Evolutionary conservation across 805 yeast genomes (phyloP).

Genomic region (Wickerhamomyces mucosus): DNA sequence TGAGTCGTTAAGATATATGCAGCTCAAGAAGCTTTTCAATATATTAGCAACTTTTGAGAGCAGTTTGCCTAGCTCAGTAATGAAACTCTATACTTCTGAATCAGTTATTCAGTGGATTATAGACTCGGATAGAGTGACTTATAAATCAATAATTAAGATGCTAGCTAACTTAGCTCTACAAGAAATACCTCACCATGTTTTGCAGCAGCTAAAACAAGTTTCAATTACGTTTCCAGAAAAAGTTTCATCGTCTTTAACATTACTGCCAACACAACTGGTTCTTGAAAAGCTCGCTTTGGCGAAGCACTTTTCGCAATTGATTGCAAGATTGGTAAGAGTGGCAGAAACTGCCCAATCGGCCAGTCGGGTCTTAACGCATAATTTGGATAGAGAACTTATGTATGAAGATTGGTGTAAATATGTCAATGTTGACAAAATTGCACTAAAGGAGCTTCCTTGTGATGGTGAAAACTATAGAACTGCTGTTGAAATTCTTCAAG

Average conservation of each 20-base stretch:
- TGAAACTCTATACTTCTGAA: constrained; percentile 43
- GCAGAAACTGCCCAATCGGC: constrained; percentile 45
- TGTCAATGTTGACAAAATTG: constrained; percentile 37
- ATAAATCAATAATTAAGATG: constrained; percentile 43
- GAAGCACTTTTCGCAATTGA: constrained; percentile 39
- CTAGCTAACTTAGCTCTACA: constrained; percentile 52
- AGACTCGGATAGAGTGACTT: constrained; percentile 57
- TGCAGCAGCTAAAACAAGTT: constrained; percentile 44
- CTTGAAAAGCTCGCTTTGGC: constrained; percentile 46
- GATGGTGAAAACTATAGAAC: constrained; percentile 23
- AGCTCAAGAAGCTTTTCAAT: constrained; percentile 49
- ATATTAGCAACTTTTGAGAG: constrained; percentile 42
- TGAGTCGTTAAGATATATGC: constrained; percentile 60
- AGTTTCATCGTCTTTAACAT: constrained; percentile 28
- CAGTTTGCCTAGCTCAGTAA: constrained; percentile 53
- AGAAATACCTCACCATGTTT: constrained; percentile 47
- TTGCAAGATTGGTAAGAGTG: constrained; percentile 45
- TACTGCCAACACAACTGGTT: constrained; percentile 41
- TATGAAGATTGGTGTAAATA: constrained; percentile 43
- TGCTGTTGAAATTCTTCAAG: constrained; percentile 25
- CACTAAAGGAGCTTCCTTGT: constrained; percentile 44
- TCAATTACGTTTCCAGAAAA: constrained; percentile 38
- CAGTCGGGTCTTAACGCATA: constrained; percentile 32
- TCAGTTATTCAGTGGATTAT: constrained; percentile 51
- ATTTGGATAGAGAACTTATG: constrained; percentile 40